phyloP scores from a whole-genome alignment of 352 stramenopile genomes.

The Peronospora destructor region DNA sequence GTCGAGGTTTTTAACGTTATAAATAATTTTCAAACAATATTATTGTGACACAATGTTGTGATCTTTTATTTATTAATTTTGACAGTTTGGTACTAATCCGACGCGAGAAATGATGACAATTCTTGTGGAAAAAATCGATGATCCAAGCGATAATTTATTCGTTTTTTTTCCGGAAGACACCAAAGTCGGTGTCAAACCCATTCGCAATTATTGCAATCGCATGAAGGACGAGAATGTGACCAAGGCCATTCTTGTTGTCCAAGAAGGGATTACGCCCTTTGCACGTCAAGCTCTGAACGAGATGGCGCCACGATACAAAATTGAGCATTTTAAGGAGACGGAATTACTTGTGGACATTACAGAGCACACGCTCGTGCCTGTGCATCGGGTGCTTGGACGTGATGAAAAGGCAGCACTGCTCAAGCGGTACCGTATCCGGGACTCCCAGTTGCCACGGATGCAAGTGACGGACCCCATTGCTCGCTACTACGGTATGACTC shows the following conservation, averaged over 20 bases:
- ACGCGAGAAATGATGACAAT: constrained; percentile 95
- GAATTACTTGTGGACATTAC: constrained; percentile 99
- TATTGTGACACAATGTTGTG: too few species aligned
- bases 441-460: constrained; percentile 98
- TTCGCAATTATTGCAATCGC: constrained; percentile 91
- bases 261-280: constrained; percentile 95
- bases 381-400: constrained; percentile 95
- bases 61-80: not conserved
- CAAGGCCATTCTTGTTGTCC: constrained; percentile 97
- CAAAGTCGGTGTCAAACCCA: constrained; percentile 97
- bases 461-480: constrained; percentile 98
- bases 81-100: constrained; percentile 88
- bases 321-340: constrained; percentile 98
- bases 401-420: constrained; percentile 97
- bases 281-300: constrained; percentile 94
- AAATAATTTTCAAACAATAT: too few species aligned
- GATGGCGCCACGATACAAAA: constrained; percentile 88
- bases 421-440: constrained; percentile 98
- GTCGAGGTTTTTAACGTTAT: not conserved
- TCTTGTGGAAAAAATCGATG: constrained; percentile 89
- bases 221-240: constrained; percentile 97
- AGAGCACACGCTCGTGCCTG: constrained; percentile 97
- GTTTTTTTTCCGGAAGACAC: constrained; percentile 99
- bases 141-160: constrained; percentile 93
- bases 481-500: constrained; percentile 94